Evolutionary conservation across 352 stramenopile genomes (phyloP).

Genomic region (Pilasporangium apinafurcum): DNA sequence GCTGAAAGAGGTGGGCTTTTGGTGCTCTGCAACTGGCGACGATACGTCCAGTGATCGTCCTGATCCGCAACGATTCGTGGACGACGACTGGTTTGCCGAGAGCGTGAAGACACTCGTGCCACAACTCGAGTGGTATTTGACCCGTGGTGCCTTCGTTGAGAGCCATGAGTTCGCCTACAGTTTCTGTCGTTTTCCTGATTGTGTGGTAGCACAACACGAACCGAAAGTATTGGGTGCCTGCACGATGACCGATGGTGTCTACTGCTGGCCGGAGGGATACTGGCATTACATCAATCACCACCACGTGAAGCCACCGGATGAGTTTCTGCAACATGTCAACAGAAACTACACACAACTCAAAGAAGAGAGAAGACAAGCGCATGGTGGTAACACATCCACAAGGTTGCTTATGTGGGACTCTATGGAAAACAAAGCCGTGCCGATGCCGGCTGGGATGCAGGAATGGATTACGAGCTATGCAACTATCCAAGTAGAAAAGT

Average conservation of each 20-base stretch:
- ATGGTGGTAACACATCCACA: too few species aligned
- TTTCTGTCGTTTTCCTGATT: constrained; percentile 64
- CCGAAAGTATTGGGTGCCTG: constrained; percentile 62
- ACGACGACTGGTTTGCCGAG: constrained; percentile 38
- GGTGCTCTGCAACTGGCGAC: constrained; percentile 17
- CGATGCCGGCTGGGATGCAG: constrained; percentile 58
- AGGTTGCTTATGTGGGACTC: constrained; percentile 56
- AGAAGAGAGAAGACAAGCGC: constrained; percentile 10
- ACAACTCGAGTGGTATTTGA: constrained; percentile 53
- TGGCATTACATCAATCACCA: constrained; percentile 67
- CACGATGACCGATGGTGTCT: constrained; percentile 70
- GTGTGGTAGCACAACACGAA: constrained; percentile 19
- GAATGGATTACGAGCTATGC: constrained; percentile 61
- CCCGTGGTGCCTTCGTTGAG: constrained; percentile 49
- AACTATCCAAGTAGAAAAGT: constrained; percentile 24
- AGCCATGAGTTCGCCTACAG: constrained; percentile 80
- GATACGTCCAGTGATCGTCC: constrained; percentile 16
- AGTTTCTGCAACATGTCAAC: constrained; percentile 52
- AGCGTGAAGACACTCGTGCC: constrained; percentile 9
- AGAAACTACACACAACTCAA: constrained; percentile 19
- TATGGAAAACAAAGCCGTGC: constrained; percentile 12
- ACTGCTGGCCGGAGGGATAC: constrained; percentile 74
- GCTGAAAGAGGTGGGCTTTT: constrained; percentile 51
- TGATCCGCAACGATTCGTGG: constrained; percentile 42
- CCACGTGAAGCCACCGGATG: constrained; percentile 49